Evolutionary conservation across 2,329 filamentous ascomycete species (phyloP).

Genomic region (Myriosclerotinia curreyana): DNA sequence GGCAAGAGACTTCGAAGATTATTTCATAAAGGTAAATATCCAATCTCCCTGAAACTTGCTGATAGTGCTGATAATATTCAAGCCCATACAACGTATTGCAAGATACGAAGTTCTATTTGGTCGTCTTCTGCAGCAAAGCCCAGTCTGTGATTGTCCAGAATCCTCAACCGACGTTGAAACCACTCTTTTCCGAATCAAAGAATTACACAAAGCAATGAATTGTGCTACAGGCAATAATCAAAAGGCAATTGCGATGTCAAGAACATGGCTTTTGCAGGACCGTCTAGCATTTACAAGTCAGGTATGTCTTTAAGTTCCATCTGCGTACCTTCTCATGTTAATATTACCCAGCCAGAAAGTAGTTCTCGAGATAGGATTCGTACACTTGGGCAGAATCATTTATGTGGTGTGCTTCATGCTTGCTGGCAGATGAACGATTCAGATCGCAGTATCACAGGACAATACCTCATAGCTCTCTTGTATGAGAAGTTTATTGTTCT

Average conservation of each 20-base stretch:
- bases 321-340: not conserved
- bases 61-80: slow-evolving; percentile 20
- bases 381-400: slow-evolving; percentile 71
- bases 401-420: slow-evolving; percentile 81
- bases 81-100: slow-evolving; percentile 91
- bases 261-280: slow-evolving; percentile 81
- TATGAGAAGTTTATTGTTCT: slow-evolving; percentile 79
- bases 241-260: slow-evolving; percentile 68
- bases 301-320: slow-evolving; percentile 46
- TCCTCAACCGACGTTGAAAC: slow-evolving; percentile 78
- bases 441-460: slow-evolving; percentile 66
- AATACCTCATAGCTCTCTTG: slow-evolving; percentile 82
- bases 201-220: slow-evolving; percentile 78
- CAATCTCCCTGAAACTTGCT: not conserved
- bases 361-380: slow-evolving; percentile 65
- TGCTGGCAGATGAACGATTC: slow-evolving; percentile 72
- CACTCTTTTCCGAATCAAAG: slow-evolving; percentile 66
- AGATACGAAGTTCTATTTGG: slow-evolving; percentile 85
- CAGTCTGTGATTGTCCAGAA: slow-evolving; percentile 78
- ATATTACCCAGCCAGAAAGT: slow-evolving; percentile 43
- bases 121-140: slow-evolving; percentile 78
- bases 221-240: slow-evolving; percentile 73
- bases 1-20: slow-evolving; percentile 76
- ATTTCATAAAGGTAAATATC: slow-evolving; percentile 75
- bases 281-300: slow-evolving; percentile 71